These are phyloP conservation scores for Lipomyces sp. DNA, from an alignment of 805 yeast species.

Conservation along the genomic window DNA sequence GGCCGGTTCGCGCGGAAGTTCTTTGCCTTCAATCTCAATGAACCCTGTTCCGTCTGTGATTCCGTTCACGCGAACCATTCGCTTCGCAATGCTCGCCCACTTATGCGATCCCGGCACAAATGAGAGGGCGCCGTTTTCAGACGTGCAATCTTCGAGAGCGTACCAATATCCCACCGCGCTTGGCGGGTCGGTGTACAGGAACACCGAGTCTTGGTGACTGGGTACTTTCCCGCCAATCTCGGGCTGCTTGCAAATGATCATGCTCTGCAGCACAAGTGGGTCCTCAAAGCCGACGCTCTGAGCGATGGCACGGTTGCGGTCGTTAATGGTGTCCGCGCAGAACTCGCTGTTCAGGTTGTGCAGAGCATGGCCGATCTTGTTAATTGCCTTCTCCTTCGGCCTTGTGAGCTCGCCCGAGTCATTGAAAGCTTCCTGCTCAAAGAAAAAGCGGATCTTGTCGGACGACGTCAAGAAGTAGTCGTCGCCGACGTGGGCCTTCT, in stretches of 20 bases:
- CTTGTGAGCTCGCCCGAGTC: constrained; percentile 48
- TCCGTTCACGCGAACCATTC: constrained; percentile 57
- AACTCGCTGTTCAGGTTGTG: constrained; percentile 58
- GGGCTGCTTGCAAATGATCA: constrained; percentile 78
- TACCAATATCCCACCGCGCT: constrained; percentile 78
- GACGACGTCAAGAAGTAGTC: constrained; percentile 65
- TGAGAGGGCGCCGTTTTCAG: constrained; percentile 63
- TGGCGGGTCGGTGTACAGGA: constrained; percentile 67
- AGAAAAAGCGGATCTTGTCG: constrained; percentile 64
- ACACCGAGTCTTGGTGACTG: constrained; percentile 71
- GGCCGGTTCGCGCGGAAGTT: constrained; percentile 33
- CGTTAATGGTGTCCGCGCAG: constrained; percentile 49
- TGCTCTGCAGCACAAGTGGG: constrained; percentile 71
- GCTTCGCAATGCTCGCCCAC: constrained; percentile 50
- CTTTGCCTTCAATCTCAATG: constrained; percentile 39
- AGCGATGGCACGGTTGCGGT: constrained; percentile 51
- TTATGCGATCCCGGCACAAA: constrained; percentile 71
- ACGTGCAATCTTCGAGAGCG: constrained; percentile 71
- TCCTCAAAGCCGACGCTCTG: constrained; percentile 52
- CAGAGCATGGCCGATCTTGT: constrained; percentile 77
- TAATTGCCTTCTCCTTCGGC: constrained; percentile 57
- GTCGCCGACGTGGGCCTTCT: constrained; percentile 64
- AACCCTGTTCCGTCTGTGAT: constrained; percentile 58
- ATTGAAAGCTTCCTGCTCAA: constrained; percentile 69
- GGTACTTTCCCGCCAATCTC: constrained; percentile 72